Base-by-base conservation (phyloP, 129 eudicot genomes). In the Lonicera japonica region DNA sequence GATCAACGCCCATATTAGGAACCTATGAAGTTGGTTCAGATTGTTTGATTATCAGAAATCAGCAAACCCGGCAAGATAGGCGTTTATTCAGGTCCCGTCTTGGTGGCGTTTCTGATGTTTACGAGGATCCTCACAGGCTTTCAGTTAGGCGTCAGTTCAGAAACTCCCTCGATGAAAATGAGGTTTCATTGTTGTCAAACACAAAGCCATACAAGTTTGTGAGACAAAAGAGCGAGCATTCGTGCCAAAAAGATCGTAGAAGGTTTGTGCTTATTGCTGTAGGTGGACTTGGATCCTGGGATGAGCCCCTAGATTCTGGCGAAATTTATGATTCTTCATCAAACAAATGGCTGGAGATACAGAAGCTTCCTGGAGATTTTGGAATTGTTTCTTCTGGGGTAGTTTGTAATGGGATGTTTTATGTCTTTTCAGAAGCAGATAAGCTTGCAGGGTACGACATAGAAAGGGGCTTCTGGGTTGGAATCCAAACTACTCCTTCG, bases 221-320 rank as follows among this genome's bases (percentile, higher is more conserved):
- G 22, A 67, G 77, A 78, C 92, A 73, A 72, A 86, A 77, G 58
- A 58, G 64, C 61, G 80, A 72, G 52, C 71, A 69, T 58, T 54
- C 60, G 5, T 57, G 61, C 29, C 21, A 48, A 15, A 86, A 79
- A 72, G 77, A 79, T 58, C 39, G 60, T 60, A 75, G 25, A 69
- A 77, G 85, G 60, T 91, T 84, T 73, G 79, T 87, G 63, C 64
- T 91, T 54, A 87, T 91, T 52, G 94, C 86, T 39, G 95, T 85
- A 0, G 97, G 97, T 20, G 97, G 97, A 5, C 82, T 82, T 5
- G 97, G 97, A 58, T 75, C 89, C 14, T 91, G 95, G 95, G 97
- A 87, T 15, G 95, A 91, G 61, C 94, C 95, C 19, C 43, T 91
- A 63, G 90, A 87, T 64, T 83, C 97, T 10, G 86, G 90, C 40